Base-by-base conservation (phyloP, 2,329 filamentous ascomycete species). In the Sclerotiophoma versabilis region DNA sequence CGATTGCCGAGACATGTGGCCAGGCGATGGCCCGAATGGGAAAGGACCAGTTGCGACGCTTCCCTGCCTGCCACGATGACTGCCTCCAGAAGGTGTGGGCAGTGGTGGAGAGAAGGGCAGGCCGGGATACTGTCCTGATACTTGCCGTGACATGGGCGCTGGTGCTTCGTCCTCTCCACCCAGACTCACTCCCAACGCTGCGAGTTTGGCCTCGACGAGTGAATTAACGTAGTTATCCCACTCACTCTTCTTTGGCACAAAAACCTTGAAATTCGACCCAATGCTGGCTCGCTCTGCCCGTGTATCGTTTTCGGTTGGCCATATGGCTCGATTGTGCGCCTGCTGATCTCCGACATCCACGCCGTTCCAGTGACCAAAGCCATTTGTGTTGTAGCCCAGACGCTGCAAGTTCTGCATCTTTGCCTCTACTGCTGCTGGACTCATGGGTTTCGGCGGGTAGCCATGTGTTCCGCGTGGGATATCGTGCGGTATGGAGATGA, bases 121-220 rank as follows among this genome's bases (percentile, higher is more conserved):
- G 6, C 87, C 83, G 5, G 90, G 89, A 69, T 91, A 91, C 37
- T 85, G 86, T 37, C 85, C 86, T 8, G 91, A 92, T 19, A 86
- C 80, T 66, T 90, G 88, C 53, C 88, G 81, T 12, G 92, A 93
- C 61, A 88, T 82, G 3, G 86, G 85, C 34, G 81, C 77, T 4
- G 83, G 79, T 46, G 81, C 76, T 56, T 84, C 77, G 10, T 87
- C 85, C 45, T 95, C 91, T 42, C 89, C 87, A 29, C 87, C 90
- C 57, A 91, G 83, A 15, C 87, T 92, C 11, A 98, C 95, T 60
- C 95, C 95, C 49, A 99, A 82, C 44, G 93, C 93, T 57, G 92
- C 87, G 46, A 99, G 81, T 77, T 97, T 99, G 57, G 93, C 92
- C 77, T 99, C 95, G 63, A 91, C 87, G 29, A 98, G 80, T 62